A percentile compares a stretch with the other conserved stretches of the same genome.
Evolutionary conservation across 1,284 basidiomycete genomes (phyloP).

Genomic region (Ceratobasidium sp.): DNA sequence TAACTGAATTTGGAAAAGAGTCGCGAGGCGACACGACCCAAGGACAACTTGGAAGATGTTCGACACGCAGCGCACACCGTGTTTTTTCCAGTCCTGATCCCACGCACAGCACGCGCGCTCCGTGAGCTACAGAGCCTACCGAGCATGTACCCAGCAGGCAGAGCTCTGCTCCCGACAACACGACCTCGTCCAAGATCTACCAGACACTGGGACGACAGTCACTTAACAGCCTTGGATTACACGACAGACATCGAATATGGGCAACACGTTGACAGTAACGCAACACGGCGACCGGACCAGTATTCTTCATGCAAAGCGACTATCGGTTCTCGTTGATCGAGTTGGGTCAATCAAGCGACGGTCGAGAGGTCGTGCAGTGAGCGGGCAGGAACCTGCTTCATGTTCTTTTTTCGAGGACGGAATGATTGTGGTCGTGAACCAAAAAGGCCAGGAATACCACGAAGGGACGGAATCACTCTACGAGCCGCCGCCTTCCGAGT

Average conservation of each 20-base stretch:
- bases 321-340: constrained; percentile 23
- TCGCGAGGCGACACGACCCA: too few relatives aligned
- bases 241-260: constrained; percentile 14
- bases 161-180: not conserved
- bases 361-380: not conserved
- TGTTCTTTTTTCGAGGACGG: constrained; percentile 42
- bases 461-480: constrained; percentile 31
- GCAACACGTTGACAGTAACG: constrained; percentile 28
- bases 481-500: constrained; percentile 28
- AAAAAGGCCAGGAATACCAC: constrained; percentile 23
- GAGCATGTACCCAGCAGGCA: constrained; percentile 6
- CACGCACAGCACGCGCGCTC: constrained; percentile 31
- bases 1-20: too few relatives aligned
- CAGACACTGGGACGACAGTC: not conserved
- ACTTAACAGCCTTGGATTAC: not conserved
- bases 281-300: not conserved
- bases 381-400: constrained; percentile 5
- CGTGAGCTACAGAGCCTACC: constrained; percentile 17
- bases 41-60: not conserved
- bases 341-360: constrained; percentile 27
- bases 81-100: constrained; percentile 15
- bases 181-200: constrained; percentile 36
- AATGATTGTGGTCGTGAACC: constrained; percentile 39
- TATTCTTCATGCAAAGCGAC: constrained; percentile 25
- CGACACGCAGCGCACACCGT: constrained; percentile 27